Evolutionary conservation across 1,139 yeast species (phyloP), one percentile per base, ranked within the genome.

Genomic region (Yamadazyma oceani): DNA sequence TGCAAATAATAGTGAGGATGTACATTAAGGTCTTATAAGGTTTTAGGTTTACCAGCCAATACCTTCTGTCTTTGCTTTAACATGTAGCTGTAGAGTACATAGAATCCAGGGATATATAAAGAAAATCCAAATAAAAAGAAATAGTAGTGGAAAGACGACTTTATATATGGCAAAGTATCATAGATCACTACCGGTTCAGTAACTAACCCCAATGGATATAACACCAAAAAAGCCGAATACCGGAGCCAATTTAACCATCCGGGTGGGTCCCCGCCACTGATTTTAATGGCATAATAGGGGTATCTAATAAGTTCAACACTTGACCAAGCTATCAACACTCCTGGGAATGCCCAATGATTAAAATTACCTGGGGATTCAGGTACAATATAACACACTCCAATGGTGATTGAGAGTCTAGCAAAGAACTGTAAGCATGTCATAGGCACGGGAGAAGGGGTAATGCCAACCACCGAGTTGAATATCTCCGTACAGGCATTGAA

Each of bases 331-430:
- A 61, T 24, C 1, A 53, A 40, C 15, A 67, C 43, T 1, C 54
- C 58, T 2, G 57, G 50, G 38, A 58, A 67, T 5, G 60, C 57
- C 15, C 33, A 28, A 7, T 45, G 34, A 37, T 50, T 46, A 39
- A 39, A 66, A 47, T 66, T 66, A 2, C 66, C 73, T 1, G 65
- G 59, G 16, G 64, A 55, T 10, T 51, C 41, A 5, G 73, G 73
- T 10, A 62, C 47, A 11, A 45, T 40, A 35, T 55, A 58, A 31
- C 62, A 56, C 8, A 66, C 57, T 1, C 70, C 71, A 27, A 58
- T 35, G 9, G 65, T 57, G 23, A 67, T 65, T 25, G 60, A 45
- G 27, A 57, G 49, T 26, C 73, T 48, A 2, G 72, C 71, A 31
- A 58, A 46, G 26, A 63, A 61, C 45, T 66, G 72, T 17, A 66